A percentile compares a stretch with the other conserved stretches of the same genome.
Conservation (phyloP, 1,139 yeast species). For the Scheffersomyces lignicola region DNA sequence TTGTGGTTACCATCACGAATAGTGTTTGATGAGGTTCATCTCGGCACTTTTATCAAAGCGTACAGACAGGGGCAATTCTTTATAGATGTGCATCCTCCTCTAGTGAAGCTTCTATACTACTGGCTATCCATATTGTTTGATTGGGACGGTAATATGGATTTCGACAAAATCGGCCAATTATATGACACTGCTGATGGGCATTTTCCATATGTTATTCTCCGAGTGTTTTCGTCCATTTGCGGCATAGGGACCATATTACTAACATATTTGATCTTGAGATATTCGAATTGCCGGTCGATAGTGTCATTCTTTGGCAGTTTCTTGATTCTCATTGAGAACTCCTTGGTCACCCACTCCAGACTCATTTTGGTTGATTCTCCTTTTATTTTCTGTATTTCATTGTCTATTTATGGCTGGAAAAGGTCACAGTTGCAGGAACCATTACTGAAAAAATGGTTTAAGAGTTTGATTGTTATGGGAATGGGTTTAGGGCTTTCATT, state of each 20-base stretch:
- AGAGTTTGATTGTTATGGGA: slow-evolving; percentile 42
- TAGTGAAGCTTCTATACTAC: slow-evolving; percentile 50
- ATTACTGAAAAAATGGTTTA: slow-evolving; percentile 47
- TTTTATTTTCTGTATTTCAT: slow-evolving; percentile 44
- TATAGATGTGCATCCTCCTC: slow-evolving; percentile 64
- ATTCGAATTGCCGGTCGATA: slow-evolving; percentile 41
- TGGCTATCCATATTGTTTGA: slow-evolving; percentile 39
- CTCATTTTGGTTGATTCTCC: slow-evolving; percentile 53
- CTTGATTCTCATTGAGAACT: slow-evolving; percentile 52
- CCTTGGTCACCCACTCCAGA: slow-evolving; percentile 52
- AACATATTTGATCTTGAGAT: slow-evolving; percentile 50
- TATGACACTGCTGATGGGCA: slow-evolving; percentile 18
- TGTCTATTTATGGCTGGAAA: slow-evolving; percentile 47
- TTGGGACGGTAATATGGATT: slow-evolving; percentile 46
- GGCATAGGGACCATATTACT: slow-evolving; percentile 48
- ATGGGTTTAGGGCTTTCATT: slow-evolving; percentile 52
- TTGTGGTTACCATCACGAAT: slow-evolving; percentile 73
- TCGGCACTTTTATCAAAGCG: slow-evolving; percentile 36
- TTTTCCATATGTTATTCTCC: slow-evolving; percentile 37
- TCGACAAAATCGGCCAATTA: slow-evolving; percentile 31
- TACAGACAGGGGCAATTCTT: slow-evolving; percentile 64
- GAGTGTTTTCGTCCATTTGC: slow-evolving; percentile 32
- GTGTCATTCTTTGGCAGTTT: slow-evolving; percentile 47
- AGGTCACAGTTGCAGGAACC: slow-evolving; percentile 34
- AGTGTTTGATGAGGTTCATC: slow-evolving; percentile 89